Conservation (phyloP, 1,139 yeast species). For the Nakaseomyces delphensis region DNA sequence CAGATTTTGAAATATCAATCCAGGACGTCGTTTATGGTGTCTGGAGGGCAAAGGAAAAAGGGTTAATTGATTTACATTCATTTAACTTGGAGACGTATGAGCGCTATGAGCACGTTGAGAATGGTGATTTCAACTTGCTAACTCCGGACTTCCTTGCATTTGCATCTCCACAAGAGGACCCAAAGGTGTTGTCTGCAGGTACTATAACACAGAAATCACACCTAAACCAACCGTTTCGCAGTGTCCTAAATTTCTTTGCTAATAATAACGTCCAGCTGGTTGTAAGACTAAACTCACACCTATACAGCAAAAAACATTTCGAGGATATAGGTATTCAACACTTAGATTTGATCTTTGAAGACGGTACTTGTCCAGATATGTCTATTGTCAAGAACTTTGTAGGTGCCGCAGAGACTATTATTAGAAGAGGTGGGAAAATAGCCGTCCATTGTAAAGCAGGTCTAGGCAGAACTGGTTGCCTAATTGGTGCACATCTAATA, state of each 20-base stretch:
- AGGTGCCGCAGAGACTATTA: slow-evolving; percentile 90
- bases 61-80: slow-evolving; percentile 75
- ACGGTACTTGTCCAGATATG: slow-evolving; percentile 95
- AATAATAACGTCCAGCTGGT: slow-evolving; percentile 75
- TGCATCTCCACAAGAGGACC: slow-evolving; percentile 88
- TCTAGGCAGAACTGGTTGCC: slow-evolving; percentile 92
- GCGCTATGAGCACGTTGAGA: slow-evolving; percentile 88
- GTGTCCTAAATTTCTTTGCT: slow-evolving; percentile 69
- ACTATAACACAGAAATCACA: slow-evolving; percentile 21
- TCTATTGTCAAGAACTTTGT: slow-evolving; percentile 85
- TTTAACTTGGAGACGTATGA: slow-evolving; percentile 91
- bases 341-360: slow-evolving; percentile 91
- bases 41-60: slow-evolving; percentile 97
- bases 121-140: slow-evolving; percentile 88
- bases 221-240: slow-evolving; percentile 65
- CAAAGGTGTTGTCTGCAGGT: slow-evolving; percentile 29
- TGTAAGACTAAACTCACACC: slow-evolving; percentile 82
- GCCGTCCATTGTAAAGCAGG: slow-evolving; percentile 99
- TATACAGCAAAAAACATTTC: slow-evolving; percentile 78
- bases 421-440: slow-evolving; percentile 74
- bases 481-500: slow-evolving; percentile 92
- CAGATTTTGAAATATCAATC: slow-evolving; percentile 86
- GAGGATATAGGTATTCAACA: slow-evolving; percentile 79
- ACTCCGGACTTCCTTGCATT: slow-evolving; percentile 94
- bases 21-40: slow-evolving; percentile 94